phyloP scores from a whole-genome alignment of 2,329 filamentous ascomycete species.

The Scortechinia acanthostroma region DNA sequence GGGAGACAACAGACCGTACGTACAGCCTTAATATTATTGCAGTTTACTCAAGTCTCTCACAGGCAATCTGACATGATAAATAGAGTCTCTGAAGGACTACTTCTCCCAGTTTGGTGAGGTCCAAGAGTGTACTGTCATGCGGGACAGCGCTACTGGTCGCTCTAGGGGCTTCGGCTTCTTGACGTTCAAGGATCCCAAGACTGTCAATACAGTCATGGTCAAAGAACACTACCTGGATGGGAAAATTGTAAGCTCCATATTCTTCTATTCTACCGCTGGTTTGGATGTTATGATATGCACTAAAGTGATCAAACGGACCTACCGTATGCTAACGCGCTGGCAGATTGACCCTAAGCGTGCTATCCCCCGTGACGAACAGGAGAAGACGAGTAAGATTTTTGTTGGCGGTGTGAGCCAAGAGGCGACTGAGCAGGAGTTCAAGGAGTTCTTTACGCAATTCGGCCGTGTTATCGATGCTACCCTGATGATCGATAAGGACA shows the following conservation, averaged over 20 bases:
- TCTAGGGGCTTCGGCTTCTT: constrained; percentile 95
- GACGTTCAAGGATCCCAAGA: constrained; percentile 95
- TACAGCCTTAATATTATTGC: constrained; percentile 9
- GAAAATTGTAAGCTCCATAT: constrained; percentile 78
- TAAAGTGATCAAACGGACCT: background rate
- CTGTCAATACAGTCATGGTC: constrained; percentile 98
- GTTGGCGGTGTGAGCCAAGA: constrained; percentile 97
- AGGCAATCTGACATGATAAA: background rate
- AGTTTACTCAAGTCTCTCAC: background rate
- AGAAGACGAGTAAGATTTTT: constrained; percentile 97
- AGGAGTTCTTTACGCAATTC: constrained; percentile 93
- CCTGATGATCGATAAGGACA: constrained; percentile 99
- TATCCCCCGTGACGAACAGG: constrained; percentile 94
- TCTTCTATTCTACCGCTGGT: background rate
- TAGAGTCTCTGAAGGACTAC: constrained; percentile 93
- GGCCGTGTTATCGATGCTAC: constrained; percentile 94
- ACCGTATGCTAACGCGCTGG: constrained; percentile 4
- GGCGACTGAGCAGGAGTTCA: constrained; percentile 91
- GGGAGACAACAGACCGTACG: constrained; percentile 98
- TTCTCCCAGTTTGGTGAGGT: constrained; percentile 98
- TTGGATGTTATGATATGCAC: background rate
- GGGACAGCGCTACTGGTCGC: constrained; percentile 84
- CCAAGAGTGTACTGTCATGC: constrained; percentile 97
- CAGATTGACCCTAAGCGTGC: constrained; percentile 97
- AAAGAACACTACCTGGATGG: constrained; percentile 97